A percentile compares a stretch with the other conserved stretches of the same genome.
These are phyloP conservation scores for Agrocybe praecox DNA, from an alignment of 768 basidiomycete genomes.

Conservation along the genomic window DNA sequence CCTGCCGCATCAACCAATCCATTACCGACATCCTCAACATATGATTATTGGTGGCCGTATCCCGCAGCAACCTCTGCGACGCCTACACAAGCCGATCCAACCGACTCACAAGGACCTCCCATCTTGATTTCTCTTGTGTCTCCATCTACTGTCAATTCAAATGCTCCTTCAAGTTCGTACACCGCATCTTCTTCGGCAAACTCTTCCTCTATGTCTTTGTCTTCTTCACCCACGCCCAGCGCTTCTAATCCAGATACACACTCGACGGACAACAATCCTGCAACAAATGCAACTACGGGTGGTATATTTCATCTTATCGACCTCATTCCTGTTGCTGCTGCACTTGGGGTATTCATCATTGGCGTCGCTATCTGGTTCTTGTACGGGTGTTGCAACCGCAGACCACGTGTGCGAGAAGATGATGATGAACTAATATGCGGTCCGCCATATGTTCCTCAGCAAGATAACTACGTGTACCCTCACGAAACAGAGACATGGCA, in stretches of 20 bases:
- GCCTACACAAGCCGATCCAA: background rate
- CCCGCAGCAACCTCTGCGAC: slow-evolving; percentile 20
- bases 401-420: slow-evolving; percentile 14
- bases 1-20: slow-evolving; percentile 1
- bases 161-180: background rate
- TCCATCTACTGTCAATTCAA: background rate
- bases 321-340: slow-evolving; percentile 32
- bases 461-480: background rate
- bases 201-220: background rate
- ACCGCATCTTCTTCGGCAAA: background rate
- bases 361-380: slow-evolving; percentile 34
- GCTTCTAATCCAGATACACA: background rate
- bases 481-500: slow-evolving; percentile 2
- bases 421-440: slow-evolving; percentile 23
- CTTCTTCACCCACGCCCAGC: background rate
- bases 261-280: background rate
- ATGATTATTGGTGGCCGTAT: slow-evolving; percentile 41
- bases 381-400: slow-evolving; percentile 33
- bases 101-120: slow-evolving; percentile 3
- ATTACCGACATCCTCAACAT: slow-evolving; percentile 23
- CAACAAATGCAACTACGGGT: background rate
- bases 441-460: slow-evolving; percentile 18
- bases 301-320: slow-evolving; percentile 19
- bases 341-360: slow-evolving; percentile 31
- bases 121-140: slow-evolving; percentile 10